Conservation (phyloP, 1,284 basidiomycete genomes). For the Leccinum griseonigrum region DNA sequence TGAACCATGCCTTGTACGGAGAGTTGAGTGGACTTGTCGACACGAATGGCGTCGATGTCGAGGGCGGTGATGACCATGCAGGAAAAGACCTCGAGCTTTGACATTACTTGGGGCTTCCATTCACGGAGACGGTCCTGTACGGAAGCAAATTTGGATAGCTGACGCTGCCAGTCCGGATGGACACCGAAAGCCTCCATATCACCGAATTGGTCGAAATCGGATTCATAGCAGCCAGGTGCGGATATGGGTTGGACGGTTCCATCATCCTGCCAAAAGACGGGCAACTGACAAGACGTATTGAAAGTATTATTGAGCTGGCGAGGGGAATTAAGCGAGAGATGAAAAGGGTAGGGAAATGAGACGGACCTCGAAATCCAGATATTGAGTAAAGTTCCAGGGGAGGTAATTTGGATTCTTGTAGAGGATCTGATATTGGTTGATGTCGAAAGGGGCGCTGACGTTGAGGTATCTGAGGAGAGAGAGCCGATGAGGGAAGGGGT, state of each 20-base stretch:
- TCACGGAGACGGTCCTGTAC: conserved; percentile 92
- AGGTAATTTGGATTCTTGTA: conserved; percentile 78
- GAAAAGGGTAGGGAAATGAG: conserved; percentile 2
- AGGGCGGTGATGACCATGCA: conserved; percentile 85
- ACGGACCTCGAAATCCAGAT: conserved; percentile 74
- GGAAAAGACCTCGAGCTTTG: conserved; percentile 72
- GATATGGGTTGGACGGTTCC: conserved; percentile 59
- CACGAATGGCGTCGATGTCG: conserved; percentile 89
- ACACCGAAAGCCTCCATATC: conserved; percentile 97
- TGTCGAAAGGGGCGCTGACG: conserved; percentile 71
- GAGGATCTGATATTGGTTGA: conserved; percentile 69
- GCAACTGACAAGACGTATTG: conserved; percentile 73
- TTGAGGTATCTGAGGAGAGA: conserved; percentile 63
- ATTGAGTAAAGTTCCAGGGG: conserved; percentile 84
- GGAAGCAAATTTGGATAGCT: conserved; percentile 90
- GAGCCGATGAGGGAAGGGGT: conserved; percentile 10
- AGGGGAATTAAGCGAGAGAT: background rate
- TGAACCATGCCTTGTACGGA: conserved; percentile 75
- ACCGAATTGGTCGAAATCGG: conserved; percentile 91
- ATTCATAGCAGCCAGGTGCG: conserved; percentile 65
- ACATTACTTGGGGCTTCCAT: conserved; percentile 78
- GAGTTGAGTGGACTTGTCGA: conserved; percentile 92
- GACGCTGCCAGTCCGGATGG: conserved; percentile 90
- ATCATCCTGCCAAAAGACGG: conserved; percentile 76
- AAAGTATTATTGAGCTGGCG: conserved; percentile 60